Evolutionary conservation across 2,329 filamentous ascomycete species (phyloP).

Genomic region (Beauveria sp.): DNA sequence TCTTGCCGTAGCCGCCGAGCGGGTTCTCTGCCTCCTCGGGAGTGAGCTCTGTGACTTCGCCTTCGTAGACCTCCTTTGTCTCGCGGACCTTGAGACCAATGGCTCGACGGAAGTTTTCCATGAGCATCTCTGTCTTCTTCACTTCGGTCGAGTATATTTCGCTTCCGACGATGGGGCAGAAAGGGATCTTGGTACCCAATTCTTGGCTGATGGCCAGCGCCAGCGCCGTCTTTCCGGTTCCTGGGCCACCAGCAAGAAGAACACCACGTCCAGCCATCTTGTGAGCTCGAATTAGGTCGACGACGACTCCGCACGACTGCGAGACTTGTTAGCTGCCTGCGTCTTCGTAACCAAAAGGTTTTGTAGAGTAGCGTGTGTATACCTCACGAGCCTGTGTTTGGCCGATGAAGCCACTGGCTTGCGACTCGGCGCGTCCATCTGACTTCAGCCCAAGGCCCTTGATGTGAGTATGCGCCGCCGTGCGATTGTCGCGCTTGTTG

Average conservation of each 20-base stretch:
- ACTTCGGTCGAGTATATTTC: slow-evolving; percentile 97
- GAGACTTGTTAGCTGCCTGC: not conserved
- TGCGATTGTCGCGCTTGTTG: slow-evolving; percentile 90
- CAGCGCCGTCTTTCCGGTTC: slow-evolving; percentile 94
- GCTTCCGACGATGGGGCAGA: slow-evolving; percentile 95
- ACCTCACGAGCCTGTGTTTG: slow-evolving; percentile 86
- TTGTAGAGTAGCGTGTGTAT: slow-evolving; percentile 19
- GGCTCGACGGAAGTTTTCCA: slow-evolving; percentile 97
- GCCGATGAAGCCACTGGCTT: slow-evolving; percentile 79
- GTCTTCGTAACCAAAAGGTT: not conserved
- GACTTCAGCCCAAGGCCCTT: slow-evolving; percentile 81
- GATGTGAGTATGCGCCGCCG: slow-evolving; percentile 95
- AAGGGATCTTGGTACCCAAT: slow-evolving; percentile 94
- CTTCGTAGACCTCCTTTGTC: slow-evolving; percentile 98
- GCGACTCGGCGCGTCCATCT: slow-evolving; percentile 78
- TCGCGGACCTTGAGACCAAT: slow-evolving; percentile 96
- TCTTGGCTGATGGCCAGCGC: slow-evolving; percentile 95
- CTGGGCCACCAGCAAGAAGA: slow-evolving; percentile 85
- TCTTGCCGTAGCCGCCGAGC: slow-evolving; percentile 91
- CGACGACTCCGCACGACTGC: slow-evolving; percentile 87
- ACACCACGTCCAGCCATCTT: slow-evolving; percentile 97
- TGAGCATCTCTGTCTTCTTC: slow-evolving; percentile 98
- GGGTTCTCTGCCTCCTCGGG: slow-evolving; percentile 98
- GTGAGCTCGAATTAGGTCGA: slow-evolving; percentile 90
- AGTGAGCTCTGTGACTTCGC: slow-evolving; percentile 94